Conservation (phyloP, 192 early-diverging fungal genomes). For the Powellomyces hirtus region DNA sequence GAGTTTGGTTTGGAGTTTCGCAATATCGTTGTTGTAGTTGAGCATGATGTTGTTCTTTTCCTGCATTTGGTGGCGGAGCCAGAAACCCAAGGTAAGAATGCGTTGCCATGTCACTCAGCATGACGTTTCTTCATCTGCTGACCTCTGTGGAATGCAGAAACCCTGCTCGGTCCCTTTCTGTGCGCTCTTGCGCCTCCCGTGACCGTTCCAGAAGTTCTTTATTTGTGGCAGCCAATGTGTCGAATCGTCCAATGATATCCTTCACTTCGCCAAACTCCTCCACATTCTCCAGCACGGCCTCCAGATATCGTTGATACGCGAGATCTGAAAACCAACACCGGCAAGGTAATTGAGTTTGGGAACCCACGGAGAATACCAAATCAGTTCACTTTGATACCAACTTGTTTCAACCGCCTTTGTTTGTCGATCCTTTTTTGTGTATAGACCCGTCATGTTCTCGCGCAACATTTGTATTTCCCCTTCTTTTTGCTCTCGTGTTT, state of each 20-base stretch:
- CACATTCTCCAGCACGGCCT: slow-evolving; percentile 50
- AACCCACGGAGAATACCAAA: background rate
- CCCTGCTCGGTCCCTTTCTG: slow-evolving; percentile 44
- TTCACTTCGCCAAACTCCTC: slow-evolving; percentile 64
- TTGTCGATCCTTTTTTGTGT: slow-evolving; percentile 39
- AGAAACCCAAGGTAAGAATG: too few species aligned
- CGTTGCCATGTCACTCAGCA: too few species aligned
- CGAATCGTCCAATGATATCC: slow-evolving; percentile 59
- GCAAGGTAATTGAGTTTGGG: too few species aligned
- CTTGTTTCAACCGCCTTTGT: slow-evolving; percentile 47
- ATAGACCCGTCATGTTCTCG: slow-evolving; percentile 28
- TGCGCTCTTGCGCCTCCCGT: slow-evolving; percentile 56
- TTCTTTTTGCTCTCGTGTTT: slow-evolving; percentile 55
- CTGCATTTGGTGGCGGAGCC: slow-evolving; percentile 13
- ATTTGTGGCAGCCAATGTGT: slow-evolving; percentile 64
- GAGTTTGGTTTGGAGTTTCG: slow-evolving; percentile 55
- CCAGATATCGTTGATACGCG: slow-evolving; percentile 54
- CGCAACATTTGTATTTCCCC: slow-evolving; percentile 45
- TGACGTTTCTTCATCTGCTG: too few species aligned
- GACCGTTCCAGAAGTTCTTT: slow-evolving; percentile 55
- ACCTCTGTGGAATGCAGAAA: slow-evolving; percentile 55
- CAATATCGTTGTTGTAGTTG: slow-evolving; percentile 65
- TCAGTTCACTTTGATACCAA: slow-evolving; percentile 32
- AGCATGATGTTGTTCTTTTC: slow-evolving; percentile 62
- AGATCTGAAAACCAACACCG: slow-evolving; percentile 45